Base-by-base conservation (phyloP, 805 yeast genomes). In the Crinitomyces ghanaensis region DNA sequence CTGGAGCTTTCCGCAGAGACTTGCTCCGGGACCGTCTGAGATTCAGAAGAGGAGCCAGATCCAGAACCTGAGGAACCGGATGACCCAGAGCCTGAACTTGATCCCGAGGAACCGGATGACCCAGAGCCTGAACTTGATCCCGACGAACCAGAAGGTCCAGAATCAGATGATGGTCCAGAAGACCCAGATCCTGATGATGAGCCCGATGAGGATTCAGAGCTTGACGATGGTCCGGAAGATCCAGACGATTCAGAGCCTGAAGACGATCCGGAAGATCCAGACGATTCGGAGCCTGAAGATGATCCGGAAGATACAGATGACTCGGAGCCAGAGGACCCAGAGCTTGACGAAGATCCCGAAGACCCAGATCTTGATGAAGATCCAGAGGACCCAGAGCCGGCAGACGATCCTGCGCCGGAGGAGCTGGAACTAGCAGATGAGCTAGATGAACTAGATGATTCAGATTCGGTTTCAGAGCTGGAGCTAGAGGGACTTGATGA, bases 41-140 rank as follows among this genome's bases (percentile, higher is more conserved):
- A n/a, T n/a, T n/a, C n/a, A n/a, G n/a, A n/a, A n/a, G n/a, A 25
- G 17, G 33, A 30, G 33, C 14, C 33, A n/a, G 24, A 16, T 8
- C 31, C 28, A 5, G 33, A 30, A 7, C 15, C 33, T 6, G 31
- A 9, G 9, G 19, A 6, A 9, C 15, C 7, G 14, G 9, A 6
- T 6, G 24, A 14, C 16, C 14, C 28, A n/a, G 19, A 6, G 14
- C 33, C 33, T n/a, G 24, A 16, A 17, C 31, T 15, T 6, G 33
- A 30, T 5, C 15, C 33, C 12, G 31, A 9, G 9, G 19, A 6
- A 9, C 15, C 7, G 14, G 9, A 6, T 6, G 24, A 14, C 16
- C 14, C 28, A n/a, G 19, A 6, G 14, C 33, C 33, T n/a, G 24
- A 16, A 17, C 31, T 15, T 6, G 33, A 30, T 5, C 15, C 33